Evolutionary conservation across 2,329 filamentous ascomycete genomes (phyloP).

Genomic region (Sporothrix humicola): DNA sequence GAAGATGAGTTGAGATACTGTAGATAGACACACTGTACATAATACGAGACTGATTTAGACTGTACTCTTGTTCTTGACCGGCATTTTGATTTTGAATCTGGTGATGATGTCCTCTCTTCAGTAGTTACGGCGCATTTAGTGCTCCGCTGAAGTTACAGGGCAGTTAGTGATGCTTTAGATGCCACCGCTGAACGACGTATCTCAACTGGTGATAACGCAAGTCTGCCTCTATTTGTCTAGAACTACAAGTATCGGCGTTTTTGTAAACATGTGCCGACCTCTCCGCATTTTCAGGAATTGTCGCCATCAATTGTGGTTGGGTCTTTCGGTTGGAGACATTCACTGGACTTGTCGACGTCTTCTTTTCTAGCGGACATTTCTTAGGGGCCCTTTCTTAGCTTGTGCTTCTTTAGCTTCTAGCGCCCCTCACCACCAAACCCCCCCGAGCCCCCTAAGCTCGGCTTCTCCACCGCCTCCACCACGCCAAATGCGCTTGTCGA

Average conservation of each 20-base stretch:
- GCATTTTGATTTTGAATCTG: not conserved
- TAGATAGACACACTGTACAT: constrained; percentile 22
- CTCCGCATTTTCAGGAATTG: not conserved
- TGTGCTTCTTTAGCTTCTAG: not conserved
- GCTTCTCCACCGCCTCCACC: not conserved
- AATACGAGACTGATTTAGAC: not conserved
- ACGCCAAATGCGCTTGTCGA: not conserved
- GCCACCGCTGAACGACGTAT: not conserved
- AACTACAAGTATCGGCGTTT: not conserved
- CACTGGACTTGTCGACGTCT: too few relatives aligned
- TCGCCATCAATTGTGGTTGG: not conserved
- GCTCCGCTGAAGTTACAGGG: not conserved
- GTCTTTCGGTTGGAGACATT: constrained; percentile 17
- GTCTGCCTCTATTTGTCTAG: not conserved
- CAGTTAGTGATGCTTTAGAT: not conserved
- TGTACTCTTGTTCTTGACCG: too few relatives aligned
- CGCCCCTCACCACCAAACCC: not conserved
- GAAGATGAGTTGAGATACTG: not conserved
- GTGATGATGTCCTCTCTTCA: not conserved
- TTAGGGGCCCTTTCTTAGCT: too few relatives aligned
- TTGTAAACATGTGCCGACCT: not conserved
- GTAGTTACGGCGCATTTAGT: not conserved
- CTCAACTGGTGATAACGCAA: not conserved
- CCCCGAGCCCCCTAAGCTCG: not conserved
- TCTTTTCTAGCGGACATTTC: too few relatives aligned